A percentile compares a stretch with the other conserved stretches of the same genome.
These are phyloP conservation scores for Microcyclosporella mali DNA, from an alignment of 2,329 filamentous ascomycete genomes.

Conservation along the genomic window DNA sequence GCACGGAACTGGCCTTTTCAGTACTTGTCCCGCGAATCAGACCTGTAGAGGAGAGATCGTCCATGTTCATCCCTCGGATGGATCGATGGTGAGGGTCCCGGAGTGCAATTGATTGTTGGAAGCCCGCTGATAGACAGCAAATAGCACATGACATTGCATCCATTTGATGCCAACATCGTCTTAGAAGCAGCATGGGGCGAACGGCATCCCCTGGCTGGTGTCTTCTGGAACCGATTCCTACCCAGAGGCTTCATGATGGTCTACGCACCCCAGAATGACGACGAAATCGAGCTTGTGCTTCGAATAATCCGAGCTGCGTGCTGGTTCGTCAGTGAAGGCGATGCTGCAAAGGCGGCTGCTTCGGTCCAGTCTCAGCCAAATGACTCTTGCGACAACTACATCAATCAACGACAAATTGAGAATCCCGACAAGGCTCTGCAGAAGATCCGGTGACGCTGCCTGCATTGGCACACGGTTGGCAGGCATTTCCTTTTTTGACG, in stretches of 20 bases:
- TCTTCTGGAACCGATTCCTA: slow-evolving; percentile 61
- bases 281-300: slow-evolving; percentile 62
- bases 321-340: slow-evolving; percentile 49
- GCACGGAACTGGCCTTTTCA: slow-evolving; percentile 72
- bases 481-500: no score
- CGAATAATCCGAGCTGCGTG: slow-evolving; percentile 67
- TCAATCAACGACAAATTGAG: not conserved
- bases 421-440: not conserved
- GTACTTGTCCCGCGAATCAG: slow-evolving; percentile 57
- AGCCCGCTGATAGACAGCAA: slow-evolving; percentile 44
- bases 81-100: slow-evolving; percentile 24
- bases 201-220: slow-evolving; percentile 58
- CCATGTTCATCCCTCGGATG: slow-evolving; percentile 71
- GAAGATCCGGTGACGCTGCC: no score
- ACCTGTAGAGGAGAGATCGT: slow-evolving; percentile 76
- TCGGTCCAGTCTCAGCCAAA: no score
- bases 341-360: not conserved
- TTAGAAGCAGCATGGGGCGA: slow-evolving; percentile 75
- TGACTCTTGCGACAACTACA: no score
- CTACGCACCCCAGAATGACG: slow-evolving; percentile 67
- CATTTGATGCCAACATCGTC: slow-evolving; percentile 66
- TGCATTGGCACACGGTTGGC: no score
- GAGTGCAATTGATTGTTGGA: not conserved
- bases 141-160: slow-evolving; percentile 74
- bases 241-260: slow-evolving; percentile 73